Evolutionary conservation across 371 early-diverging fungal genomes (phyloP).

Genomic region (Saksenaea vasiformis): DNA sequence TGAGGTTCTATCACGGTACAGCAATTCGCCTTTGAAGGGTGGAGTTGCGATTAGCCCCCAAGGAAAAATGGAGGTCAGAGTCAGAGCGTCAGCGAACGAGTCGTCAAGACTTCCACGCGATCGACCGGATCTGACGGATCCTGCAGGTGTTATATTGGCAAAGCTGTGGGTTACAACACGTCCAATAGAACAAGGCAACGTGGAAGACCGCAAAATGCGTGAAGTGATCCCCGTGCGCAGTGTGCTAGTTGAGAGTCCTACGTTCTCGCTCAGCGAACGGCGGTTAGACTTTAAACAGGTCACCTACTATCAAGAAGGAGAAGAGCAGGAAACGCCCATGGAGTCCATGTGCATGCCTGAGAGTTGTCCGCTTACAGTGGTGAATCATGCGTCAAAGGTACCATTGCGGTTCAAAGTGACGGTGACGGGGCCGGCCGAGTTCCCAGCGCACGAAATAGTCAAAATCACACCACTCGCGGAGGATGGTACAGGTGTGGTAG

Average conservation of each 20-base stretch:
- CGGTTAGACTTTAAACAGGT: slow-evolving; percentile 62
- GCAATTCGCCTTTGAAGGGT: slow-evolving; percentile 81
- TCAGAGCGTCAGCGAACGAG: slow-evolving; percentile 71
- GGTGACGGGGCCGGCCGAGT: slow-evolving; percentile 77
- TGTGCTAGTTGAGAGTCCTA: slow-evolving; percentile 64
- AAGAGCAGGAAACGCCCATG: slow-evolving; percentile 3
- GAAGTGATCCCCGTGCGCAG: slow-evolving; percentile 75
- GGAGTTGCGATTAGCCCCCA: slow-evolving; percentile 68
- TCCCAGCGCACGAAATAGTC: slow-evolving; percentile 64
- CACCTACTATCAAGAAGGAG: slow-evolving; percentile 45
- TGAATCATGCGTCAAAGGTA: slow-evolving; percentile 65
- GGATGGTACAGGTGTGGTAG: slow-evolving; percentile 59
- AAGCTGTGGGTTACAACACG: slow-evolving; percentile 64
- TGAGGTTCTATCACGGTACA: slow-evolving; percentile 80
- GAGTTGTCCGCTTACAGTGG: slow-evolving; percentile 51
- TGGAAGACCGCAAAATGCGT: slow-evolving; percentile 27
- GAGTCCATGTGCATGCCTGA: slow-evolving; percentile 38
- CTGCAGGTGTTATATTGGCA: slow-evolving; percentile 63
- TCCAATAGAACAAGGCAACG: slow-evolving; percentile 32
- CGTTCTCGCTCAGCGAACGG: slow-evolving; percentile 66
- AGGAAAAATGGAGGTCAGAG: slow-evolving; percentile 75
- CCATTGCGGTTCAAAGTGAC: slow-evolving; percentile 70
- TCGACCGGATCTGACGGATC: slow-evolving; percentile 55
- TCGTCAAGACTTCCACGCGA: slow-evolving; percentile 57
- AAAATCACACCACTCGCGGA: slow-evolving; percentile 56